Evolutionary conservation across 768 basidiomycete species (phyloP).

Genomic region (Hysterangium stoloniferum): DNA sequence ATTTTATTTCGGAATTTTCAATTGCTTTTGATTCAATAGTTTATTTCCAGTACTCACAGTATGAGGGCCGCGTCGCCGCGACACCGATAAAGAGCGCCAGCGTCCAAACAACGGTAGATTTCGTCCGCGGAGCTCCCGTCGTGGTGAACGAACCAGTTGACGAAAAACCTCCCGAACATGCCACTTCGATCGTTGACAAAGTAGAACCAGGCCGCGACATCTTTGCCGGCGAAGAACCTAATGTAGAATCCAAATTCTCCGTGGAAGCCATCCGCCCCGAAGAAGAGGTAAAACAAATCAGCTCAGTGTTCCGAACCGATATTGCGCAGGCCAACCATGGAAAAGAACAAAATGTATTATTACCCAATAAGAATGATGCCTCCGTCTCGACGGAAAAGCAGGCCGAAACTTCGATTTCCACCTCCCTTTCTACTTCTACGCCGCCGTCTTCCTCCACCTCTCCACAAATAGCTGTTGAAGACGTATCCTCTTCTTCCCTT

Average conservation of each 20-base stretch:
- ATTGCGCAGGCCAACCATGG: not conserved
- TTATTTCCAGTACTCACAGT: conserved; percentile 47
- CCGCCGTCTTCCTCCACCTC: not conserved
- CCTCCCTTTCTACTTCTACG: not conserved
- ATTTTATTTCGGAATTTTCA: not conserved
- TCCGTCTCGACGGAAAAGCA: conserved; percentile 2
- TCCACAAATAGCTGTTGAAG: too few relatives aligned
- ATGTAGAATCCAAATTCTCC: conserved; percentile 37
- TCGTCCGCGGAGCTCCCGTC: conserved; percentile 45
- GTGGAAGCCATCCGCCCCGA: conserved; percentile 15
- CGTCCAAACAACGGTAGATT: conserved; percentile 40
- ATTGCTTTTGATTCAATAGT: not conserved
- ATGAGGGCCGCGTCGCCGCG: conserved; percentile 30
- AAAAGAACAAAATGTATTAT: conserved; percentile 10
- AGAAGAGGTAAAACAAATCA: conserved; percentile 31
- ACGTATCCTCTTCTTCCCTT: not conserved
- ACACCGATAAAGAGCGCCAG: conserved; percentile 32
- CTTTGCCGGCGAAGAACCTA: conserved; percentile 47
- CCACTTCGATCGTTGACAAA: conserved; percentile 39
- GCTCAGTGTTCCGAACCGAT: conserved; percentile 20
- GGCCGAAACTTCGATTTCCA: not conserved
- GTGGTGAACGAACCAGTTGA: conserved; percentile 40
- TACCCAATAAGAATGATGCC: not conserved
- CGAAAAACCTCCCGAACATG: conserved; percentile 21
- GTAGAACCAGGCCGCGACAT: conserved; percentile 71